Evolutionary conservation across 805 yeast genomes (phyloP), one percentile per base, ranked within the genome.

Genomic region (Candida sphagnicola): DNA sequence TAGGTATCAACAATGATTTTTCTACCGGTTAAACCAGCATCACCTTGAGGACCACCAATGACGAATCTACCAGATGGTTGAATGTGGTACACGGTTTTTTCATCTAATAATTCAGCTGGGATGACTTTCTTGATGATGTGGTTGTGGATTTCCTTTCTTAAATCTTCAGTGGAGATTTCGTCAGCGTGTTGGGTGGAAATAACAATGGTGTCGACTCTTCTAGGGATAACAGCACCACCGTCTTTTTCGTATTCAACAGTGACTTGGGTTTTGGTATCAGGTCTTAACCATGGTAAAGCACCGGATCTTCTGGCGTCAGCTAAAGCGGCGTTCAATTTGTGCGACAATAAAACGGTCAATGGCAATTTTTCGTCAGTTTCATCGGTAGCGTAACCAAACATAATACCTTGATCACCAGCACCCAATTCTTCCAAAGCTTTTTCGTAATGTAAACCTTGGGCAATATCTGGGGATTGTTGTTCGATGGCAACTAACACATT

Each of bases 11-110:
- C 99, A 61, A 93, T 93, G 71, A 93, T 93, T 79, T 93, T 93
- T 78, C 99, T 88, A 71, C 99, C 99, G 54, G 99, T 93, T 65
- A 93, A 77, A 78, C 99, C 99, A 53, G 99, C 99, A 68, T 93
- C 99, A 81, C 99, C 99, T 75, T 93, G 99, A 56, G 99, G 99
- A 70, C 99, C 99, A 76, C 99, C 99, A 65, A 93, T 93, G 60
- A 93, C 96, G 81, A 93, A 93, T 74, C 98, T 85, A 57, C 99
- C 99, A 49, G 98, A 89, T 58, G 99, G 99, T 75, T 93, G 99
- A 65, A 93, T 89, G 82, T 91, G 97, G 82, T 88, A 90, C 62
- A 82, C 75, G 67, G 99, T 93, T 73, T 85, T 87, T 62, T 83
- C 96, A 65, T 93, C 98, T 62, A 93, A 82, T 63, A 85, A 77